A percentile compares a stretch with the other conserved stretches of the same genome.
phyloP scores from a whole-genome alignment of 2,329 filamentous ascomycete genomes.

The Cladosporium sp. region DNA sequence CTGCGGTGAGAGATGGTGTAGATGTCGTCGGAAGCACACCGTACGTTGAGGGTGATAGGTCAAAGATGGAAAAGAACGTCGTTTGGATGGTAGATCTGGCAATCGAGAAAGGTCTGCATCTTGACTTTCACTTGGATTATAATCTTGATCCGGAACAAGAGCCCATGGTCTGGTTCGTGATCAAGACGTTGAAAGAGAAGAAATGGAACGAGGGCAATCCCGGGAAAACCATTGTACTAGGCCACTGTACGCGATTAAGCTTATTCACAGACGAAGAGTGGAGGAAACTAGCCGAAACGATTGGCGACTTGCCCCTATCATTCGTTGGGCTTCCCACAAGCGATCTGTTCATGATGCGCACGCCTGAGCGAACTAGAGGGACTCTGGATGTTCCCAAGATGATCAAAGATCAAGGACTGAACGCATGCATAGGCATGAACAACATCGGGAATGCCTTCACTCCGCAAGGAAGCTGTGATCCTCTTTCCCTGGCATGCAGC shows the following conservation, averaged over 20 bases:
- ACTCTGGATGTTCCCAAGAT: constrained; percentile 59
- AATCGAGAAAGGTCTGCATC: constrained; percentile 47
- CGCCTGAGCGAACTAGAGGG: constrained; percentile 43
- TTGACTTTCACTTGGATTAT: constrained; percentile 72
- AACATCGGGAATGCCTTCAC: constrained; percentile 74
- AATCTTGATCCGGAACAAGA: constrained; percentile 50
- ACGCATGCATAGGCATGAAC: constrained; percentile 61
- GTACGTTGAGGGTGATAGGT: constrained; percentile 57
- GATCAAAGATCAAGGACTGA: constrained; percentile 54
- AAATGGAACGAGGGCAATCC: constrained; percentile 45
- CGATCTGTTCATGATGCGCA: constrained; percentile 67
- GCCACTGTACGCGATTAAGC: constrained; percentile 64
- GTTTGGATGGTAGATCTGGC: constrained; percentile 58
- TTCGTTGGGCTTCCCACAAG: constrained; percentile 68
- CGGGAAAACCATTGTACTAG: constrained; percentile 53
- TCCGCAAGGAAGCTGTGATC: constrained; percentile 63
- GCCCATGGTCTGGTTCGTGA: constrained; percentile 51
- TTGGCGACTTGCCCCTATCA: constrained; percentile 54
- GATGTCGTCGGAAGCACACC: constrained; percentile 64
- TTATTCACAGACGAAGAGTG: constrained; percentile 50
- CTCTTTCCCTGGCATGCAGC: constrained; percentile 56
- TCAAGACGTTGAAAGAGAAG: constrained; percentile 46
- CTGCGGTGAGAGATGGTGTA: constrained; percentile 41
- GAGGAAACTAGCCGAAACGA: constrained; percentile 42
- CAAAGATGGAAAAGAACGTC: constrained; percentile 53